A percentile compares a stretch with the other conserved stretches of the same genome.
These are phyloP conservation scores for Pyrenula massariospora DNA, from an alignment of 495 filamentous ascomycete species.

Conservation along the genomic window DNA sequence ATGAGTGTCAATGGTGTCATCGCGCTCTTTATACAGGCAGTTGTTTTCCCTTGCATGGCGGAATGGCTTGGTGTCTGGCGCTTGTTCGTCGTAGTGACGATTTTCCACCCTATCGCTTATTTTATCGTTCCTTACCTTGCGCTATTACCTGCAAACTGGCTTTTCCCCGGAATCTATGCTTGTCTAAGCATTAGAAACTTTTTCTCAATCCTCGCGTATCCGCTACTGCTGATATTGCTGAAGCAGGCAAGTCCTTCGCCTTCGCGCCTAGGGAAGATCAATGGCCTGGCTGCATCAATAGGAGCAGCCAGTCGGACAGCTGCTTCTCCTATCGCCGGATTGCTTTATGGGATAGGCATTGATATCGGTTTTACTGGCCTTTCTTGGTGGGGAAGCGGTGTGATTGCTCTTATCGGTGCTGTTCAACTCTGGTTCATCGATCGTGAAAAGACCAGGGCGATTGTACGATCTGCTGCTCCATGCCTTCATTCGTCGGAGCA, in stretches of 20 bases:
- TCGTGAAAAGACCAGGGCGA: slow-evolving; percentile 30
- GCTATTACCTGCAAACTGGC: slow-evolving; percentile 41
- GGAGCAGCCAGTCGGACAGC: slow-evolving; percentile 67
- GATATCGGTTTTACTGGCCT: slow-evolving; percentile 58
- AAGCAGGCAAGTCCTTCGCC: slow-evolving; percentile 68
- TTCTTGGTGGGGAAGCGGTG: slow-evolving; percentile 64
- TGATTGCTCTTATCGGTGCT: slow-evolving; percentile 58
- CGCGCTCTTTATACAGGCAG: slow-evolving; percentile 64
- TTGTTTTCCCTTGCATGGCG: slow-evolving; percentile 62
- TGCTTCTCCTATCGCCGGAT: slow-evolving; percentile 64
- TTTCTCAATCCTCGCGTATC: slow-evolving; percentile 65
- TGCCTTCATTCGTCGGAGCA: slow-evolving; percentile 13
- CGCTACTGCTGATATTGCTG: slow-evolving; percentile 68
- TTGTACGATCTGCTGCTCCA: slow-evolving; percentile 19
- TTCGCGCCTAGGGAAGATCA: slow-evolving; percentile 61
- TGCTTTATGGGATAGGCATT: slow-evolving; percentile 58
- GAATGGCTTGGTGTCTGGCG: slow-evolving; percentile 62
- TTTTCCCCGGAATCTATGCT: slow-evolving; percentile 63
- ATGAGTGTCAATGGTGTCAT: slow-evolving; percentile 72
- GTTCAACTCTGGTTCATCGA: slow-evolving; percentile 57
- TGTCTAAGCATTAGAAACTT: slow-evolving; percentile 62
- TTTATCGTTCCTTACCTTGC: slow-evolving; percentile 61
- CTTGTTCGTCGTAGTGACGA: slow-evolving; percentile 59
- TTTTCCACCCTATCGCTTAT: slow-evolving; percentile 67
- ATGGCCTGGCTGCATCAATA: slow-evolving; percentile 69